Evolutionary conservation across 768 basidiomycete species (phyloP).

Genomic region (Tremella yokohamensis): DNA sequence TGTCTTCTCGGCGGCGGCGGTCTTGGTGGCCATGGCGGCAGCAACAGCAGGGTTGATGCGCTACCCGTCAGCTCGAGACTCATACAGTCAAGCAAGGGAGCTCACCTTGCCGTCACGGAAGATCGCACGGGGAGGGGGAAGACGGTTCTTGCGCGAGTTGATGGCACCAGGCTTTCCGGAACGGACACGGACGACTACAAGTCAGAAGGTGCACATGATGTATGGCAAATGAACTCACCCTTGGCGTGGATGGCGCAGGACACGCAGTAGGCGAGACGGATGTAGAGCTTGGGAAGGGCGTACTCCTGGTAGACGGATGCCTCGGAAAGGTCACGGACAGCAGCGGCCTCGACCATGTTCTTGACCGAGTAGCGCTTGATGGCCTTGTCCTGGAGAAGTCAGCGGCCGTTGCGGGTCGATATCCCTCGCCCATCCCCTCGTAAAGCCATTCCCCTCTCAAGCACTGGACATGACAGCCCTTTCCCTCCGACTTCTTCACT

Average conservation of each 20-base stretch:
- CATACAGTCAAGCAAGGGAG: neutral
- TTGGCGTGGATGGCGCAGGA: constrained; percentile 99
- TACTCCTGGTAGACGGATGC: constrained; percentile 95
- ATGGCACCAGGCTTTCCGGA: constrained; percentile 82
- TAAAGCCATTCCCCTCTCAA: too few species aligned
- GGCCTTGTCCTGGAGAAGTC: constrained; percentile 78
- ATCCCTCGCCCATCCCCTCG: too few species aligned
- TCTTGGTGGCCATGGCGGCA: constrained; percentile 68
- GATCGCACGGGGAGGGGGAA: constrained; percentile 88
- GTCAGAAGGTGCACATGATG: neutral
- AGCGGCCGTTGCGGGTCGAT: neutral
- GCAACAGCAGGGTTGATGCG: constrained; percentile 94
- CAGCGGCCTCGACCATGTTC: constrained; percentile 99
- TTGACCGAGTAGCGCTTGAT: constrained; percentile 99
- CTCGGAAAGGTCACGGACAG: constrained; percentile 94
- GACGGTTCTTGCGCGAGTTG: constrained; percentile 67
- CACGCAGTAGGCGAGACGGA: constrained; percentile 98
- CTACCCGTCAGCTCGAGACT: constrained; percentile 63
- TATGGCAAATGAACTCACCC: constrained; percentile 57
- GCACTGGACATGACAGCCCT: too few species aligned
- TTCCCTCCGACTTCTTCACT: too few species aligned
- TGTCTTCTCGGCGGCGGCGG: constrained; percentile 42
- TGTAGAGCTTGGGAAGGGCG: constrained; percentile 92
- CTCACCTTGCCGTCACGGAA: constrained; percentile 65
- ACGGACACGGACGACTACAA: constrained; percentile 90